Evolutionary conservation across 352 stramenopile genomes (phyloP).

Genomic region (Phytophthora tubulina): DNA sequence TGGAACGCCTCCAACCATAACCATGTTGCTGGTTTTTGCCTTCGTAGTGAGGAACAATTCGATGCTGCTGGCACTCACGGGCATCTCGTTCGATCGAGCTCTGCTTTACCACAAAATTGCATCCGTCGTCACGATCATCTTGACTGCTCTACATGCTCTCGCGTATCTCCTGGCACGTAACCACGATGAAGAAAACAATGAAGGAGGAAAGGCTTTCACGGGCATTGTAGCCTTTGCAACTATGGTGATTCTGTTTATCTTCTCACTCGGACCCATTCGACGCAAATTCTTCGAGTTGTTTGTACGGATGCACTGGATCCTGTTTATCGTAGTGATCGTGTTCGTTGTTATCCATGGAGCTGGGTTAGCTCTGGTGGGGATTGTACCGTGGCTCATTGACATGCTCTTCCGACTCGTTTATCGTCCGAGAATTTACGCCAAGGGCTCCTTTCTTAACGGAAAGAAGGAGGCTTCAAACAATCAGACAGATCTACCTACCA

Average conservation of each 20-base stretch:
- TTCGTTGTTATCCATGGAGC: constrained; percentile 49
- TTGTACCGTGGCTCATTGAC: constrained; percentile 41
- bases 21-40: constrained; percentile 46
- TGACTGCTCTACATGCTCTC: constrained; percentile 42
- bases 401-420: constrained; percentile 43
- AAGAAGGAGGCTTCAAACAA: background rate
- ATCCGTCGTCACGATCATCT: constrained; percentile 35
- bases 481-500: background rate
- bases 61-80: constrained; percentile 44
- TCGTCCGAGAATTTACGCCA: constrained; percentile 13
- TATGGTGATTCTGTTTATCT: constrained; percentile 36
- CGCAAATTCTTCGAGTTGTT: constrained; percentile 35
- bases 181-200: constrained; percentile 10
- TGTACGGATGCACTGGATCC: constrained; percentile 50
- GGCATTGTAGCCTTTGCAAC: constrained; percentile 32
- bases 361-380: constrained; percentile 32
- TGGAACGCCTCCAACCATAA: constrained; percentile 32
- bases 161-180: constrained; percentile 37
- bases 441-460: constrained; percentile 14
- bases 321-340: constrained; percentile 50
- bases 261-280: constrained; percentile 42
- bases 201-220: constrained; percentile 7
- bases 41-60: constrained; percentile 57
- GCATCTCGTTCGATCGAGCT: constrained; percentile 54
- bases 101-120: constrained; percentile 57